Base-by-base conservation (phyloP, 345 rosid species). In the Citrus medica region DNA sequence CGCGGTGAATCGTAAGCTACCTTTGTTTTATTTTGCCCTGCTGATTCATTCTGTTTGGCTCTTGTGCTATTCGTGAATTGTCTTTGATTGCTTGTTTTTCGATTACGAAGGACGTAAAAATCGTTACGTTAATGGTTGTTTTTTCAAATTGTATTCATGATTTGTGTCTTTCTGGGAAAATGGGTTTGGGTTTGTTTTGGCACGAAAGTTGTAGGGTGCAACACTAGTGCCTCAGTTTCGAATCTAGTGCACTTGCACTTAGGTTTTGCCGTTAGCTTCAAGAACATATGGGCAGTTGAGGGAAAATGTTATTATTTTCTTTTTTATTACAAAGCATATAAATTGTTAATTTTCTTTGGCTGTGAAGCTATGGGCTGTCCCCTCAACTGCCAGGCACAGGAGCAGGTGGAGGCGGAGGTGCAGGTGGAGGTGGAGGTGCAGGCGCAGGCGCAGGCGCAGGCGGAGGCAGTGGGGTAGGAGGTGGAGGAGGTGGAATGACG, bases 1-100 rank as follows among this genome's bases (percentile, higher is more conserved):
- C 91, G 90, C 46, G 94, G 87, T 22, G 98, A 95, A 87, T 88
- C 94, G 98, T 95, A 71, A 92, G 94, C 82, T 63, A 13, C 4
- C 27, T 70, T 61, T 74, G 66, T 79, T 70, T 4, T 9, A 0
- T 76, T 46, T 46, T 67, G 53, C 27, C 51, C 13, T 7, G 53
- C 33, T 77, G 62, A 35, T 38, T 46, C 13, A 8, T 35, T 35
- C 24, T 55, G 66, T 46, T 42, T 42, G 48, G 28, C 40, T 6
- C 1, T 69, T 21, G 56, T 48, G n/a, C 13, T 48, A 25, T 64
- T 63, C n/a, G 28, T 33, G 51, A 35, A 75, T 25, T 69, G 33
- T 46, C 6, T 24, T n/a, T 51, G 27, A n/a, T 37, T 51, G 32
- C 6, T 13, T 21, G 35, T 46, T 4, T 0, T 30, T 75, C 14